Conservation (phyloP, 2,329 filamentous ascomycete species). For the Phialemoniopsis sp. region DNA sequence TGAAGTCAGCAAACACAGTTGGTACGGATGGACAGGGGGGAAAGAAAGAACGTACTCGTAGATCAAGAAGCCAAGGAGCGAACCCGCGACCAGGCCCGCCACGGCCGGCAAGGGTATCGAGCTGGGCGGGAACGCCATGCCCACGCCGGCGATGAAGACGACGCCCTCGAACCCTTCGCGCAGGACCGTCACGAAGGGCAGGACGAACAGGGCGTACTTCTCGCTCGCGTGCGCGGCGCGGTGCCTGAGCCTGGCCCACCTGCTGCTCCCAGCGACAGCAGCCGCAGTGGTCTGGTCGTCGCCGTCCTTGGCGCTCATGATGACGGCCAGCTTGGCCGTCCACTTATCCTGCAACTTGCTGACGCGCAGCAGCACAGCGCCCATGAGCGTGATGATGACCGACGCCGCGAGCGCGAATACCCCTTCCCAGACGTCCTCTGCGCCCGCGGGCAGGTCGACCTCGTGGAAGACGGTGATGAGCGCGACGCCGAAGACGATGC, state of each 20-base stretch:
- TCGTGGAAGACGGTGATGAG: constrained; percentile 75
- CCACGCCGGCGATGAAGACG: constrained; percentile 75
- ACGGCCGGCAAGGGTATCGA: constrained; percentile 69
- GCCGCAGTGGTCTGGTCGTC: constrained; percentile 29
- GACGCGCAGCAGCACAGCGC: constrained; percentile 68
- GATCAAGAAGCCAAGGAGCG: constrained; percentile 61
- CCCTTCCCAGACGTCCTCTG: constrained; percentile 71
- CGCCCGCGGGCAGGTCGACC: constrained; percentile 62
- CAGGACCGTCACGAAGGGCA: constrained; percentile 75
- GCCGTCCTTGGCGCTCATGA: constrained; percentile 48
- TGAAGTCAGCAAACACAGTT: constrained; percentile 4
- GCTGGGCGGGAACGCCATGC: constrained; percentile 61
- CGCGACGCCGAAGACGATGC: constrained; percentile 59
- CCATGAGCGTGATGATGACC: constrained; percentile 69
- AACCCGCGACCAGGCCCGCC: constrained; percentile 59
- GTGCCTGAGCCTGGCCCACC: constrained; percentile 42
- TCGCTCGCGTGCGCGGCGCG: constrained; percentile 59
- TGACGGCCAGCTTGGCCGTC: constrained; percentile 68
- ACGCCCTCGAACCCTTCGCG: constrained; percentile 75
- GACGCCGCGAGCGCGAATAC: constrained; percentile 64
- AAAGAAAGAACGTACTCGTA: constrained; percentile 55
- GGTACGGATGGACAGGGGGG: too few species aligned
- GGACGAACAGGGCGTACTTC: constrained; percentile 72
- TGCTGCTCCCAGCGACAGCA: constrained; percentile 5
- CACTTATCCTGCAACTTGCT: constrained; percentile 76